These are phyloP conservation scores for Botrytis deweyae DNA, from an alignment of 2,329 filamentous ascomycete genomes.

Conservation along the genomic window DNA sequence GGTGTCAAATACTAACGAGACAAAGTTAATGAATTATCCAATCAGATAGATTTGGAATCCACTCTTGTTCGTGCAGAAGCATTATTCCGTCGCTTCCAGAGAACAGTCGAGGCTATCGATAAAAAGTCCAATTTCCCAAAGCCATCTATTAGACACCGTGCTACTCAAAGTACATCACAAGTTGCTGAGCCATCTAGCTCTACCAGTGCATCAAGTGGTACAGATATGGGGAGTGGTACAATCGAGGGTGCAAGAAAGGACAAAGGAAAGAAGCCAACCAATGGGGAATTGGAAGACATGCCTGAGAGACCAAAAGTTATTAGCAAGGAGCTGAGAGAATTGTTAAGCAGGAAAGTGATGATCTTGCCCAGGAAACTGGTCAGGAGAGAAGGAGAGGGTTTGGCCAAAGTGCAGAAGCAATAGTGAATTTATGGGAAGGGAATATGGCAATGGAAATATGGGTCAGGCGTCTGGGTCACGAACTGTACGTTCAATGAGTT, in stretches of 20 bases:
- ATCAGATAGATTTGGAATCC: conserved; percentile 84
- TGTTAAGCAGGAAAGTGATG: conserved; percentile 60
- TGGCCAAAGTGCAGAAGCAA: conserved; percentile 19
- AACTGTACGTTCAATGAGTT: background rate
- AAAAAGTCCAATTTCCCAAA: conserved; percentile 83
- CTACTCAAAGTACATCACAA: background rate
- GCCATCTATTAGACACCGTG: conserved; percentile 43
- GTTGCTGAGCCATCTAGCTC: background rate
- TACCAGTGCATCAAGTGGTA: conserved; percentile 3
- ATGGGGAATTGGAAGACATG: conserved; percentile 34
- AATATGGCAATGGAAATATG: background rate
- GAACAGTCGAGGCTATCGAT: conserved; percentile 86
- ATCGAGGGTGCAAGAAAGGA: conserved; percentile 21
- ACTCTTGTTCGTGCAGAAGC: conserved; percentile 85
- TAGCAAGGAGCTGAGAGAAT: conserved; percentile 58
- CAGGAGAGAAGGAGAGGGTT: conserved; percentile 38
- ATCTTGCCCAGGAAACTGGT: conserved; percentile 38
- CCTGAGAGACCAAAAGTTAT: conserved; percentile 50
- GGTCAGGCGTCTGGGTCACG: background rate
- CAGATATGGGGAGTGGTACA: conserved; percentile 33
- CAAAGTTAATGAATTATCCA: conserved; percentile 88
- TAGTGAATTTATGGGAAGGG: background rate
- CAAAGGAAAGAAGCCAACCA: conserved; percentile 22
- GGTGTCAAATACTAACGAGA: conserved; percentile 9
- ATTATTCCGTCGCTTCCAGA: conserved; percentile 83